These are phyloP conservation scores for Pseudonitzschia delicatissima DNA, from an alignment of 108 stramenopile genomes.

Conservation along the genomic window DNA sequence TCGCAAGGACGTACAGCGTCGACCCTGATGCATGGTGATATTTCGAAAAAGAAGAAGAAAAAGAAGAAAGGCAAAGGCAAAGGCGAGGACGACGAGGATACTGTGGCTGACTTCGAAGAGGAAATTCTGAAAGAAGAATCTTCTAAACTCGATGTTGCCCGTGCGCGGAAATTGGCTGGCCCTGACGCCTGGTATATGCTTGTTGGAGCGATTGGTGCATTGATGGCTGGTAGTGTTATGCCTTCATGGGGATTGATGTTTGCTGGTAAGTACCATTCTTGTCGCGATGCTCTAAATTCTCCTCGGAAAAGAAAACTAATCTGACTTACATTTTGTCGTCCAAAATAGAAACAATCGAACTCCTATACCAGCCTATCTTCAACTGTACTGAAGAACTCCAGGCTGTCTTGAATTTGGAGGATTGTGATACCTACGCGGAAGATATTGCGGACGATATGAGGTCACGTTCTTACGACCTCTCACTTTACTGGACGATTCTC, in stretches of 20 bases:
- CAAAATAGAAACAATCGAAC: slow-evolving; percentile 50
- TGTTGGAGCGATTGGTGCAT: slow-evolving; percentile 46
- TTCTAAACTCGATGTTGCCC: not conserved
- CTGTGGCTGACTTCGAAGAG: not conserved
- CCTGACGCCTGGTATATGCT: not conserved
- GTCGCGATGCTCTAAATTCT: no score
- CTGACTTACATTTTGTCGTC: slow-evolving; percentile 8
- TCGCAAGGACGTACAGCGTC: slow-evolving; percentile 25
- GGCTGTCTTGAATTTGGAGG: not conserved
- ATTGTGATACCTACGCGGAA: slow-evolving; percentile 57
- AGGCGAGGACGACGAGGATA: not conserved
- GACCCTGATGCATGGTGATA: not conserved
- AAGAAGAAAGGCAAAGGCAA: not conserved
- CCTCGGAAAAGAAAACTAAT: no score
- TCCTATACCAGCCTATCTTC: slow-evolving; percentile 52
- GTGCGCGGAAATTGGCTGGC: slow-evolving; percentile 7
- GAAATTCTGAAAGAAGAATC: slow-evolving; percentile 4
- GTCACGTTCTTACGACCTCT: slow-evolving; percentile 39
- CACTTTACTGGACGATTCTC: slow-evolving; percentile 40
- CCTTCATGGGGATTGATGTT: slow-evolving; percentile 71
- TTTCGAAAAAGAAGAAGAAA: not conserved
- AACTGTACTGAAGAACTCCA: slow-evolving; percentile 35
- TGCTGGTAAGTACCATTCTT: slow-evolving; percentile 13
- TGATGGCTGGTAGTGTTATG: slow-evolving; percentile 69
- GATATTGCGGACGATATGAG: slow-evolving; percentile 53